phyloP scores from a whole-genome alignment of 1,284 basidiomycete genomes.

The Amylostereum areolatum region DNA sequence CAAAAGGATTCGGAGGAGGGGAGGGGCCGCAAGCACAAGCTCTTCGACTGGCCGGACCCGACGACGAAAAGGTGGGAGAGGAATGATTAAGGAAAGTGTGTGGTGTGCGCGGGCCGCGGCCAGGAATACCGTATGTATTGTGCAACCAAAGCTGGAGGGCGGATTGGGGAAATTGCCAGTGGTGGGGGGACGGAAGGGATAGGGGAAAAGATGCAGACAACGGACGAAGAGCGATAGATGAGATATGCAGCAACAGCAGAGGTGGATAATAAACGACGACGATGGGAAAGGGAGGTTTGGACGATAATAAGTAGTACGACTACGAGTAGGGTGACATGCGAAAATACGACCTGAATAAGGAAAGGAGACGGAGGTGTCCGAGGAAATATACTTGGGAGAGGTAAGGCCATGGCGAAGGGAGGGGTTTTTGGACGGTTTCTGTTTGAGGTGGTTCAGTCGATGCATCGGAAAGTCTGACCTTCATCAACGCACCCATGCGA shows the following conservation, averaged over 20 bases:
- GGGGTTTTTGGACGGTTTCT: not conserved
- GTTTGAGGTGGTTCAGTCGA: not conserved
- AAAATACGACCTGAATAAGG: not conserved
- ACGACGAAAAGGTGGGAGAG: no score
- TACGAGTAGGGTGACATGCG: not conserved
- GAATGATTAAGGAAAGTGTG: no score
- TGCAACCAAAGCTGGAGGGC: no score
- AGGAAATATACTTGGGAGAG: not conserved
- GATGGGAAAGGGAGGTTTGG: no score
- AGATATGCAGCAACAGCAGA: conserved; percentile 8
- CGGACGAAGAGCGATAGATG: not conserved
- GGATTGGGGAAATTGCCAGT: no score
- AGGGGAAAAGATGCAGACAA: not conserved
- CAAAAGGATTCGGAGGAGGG: no score
- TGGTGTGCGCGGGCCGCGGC: no score
- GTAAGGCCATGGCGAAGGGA: not conserved
- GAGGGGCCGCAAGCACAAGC: no score
- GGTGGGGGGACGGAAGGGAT: no score
- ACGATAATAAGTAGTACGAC: not conserved
- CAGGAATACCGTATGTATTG: no score
- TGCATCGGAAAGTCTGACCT: not conserved
- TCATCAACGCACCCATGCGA: not conserved
- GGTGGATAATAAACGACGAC: not conserved
- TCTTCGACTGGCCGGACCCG: no score
- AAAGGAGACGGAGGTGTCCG: not conserved